Evolutionary conservation across 176 grass and related monocot species (phyloP), one percentile per base, ranked within the genome.

Genomic region (Urochloa ruziziensis): DNA sequence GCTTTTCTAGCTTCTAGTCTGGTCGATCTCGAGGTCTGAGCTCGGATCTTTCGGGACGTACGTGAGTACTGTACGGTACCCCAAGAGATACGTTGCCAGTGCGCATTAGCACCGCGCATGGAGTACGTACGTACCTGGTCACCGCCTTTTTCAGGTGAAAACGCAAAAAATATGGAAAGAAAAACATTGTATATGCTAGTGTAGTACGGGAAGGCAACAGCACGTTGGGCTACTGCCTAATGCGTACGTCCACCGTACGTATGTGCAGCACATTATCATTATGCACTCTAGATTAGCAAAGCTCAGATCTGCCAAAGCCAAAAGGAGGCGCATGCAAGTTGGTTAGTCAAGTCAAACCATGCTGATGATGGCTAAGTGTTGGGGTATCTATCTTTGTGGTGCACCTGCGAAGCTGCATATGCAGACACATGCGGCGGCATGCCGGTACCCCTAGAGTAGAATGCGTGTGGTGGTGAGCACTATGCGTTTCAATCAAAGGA

Each of bases 331-430:
- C 58, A 14, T 13, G 70, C 17, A 10, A 33, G 70, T 4, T 75
- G 48, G 63, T 54, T 7, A 48, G 80, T 77, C 80, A 88, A 78
- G 77, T 64, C 73, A 16, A n/a, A n/a, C n/a, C n/a, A n/a, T n/a
- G n/a, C n/a, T 63, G 79, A 10, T 77, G 32, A 82, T 82, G 51
- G 79, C 40, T 24, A 10, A 16, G 18, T 24, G 62, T 51, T 52
- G 79, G 56, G n/a, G 56, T 43, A 32, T 58, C 43, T 19, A 8
- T 44, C 7, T 32, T 54, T 0, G 73, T 32, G 25, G 34, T 57
- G 49, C 29, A 66, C 5, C 23, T 58, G 74, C 34, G n/a, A 24
- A 24, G 4, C 48, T 19, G 48, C 48, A 4, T 49, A 49, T 76
- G 9, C n/a, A 30, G 13, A 18, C 68, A 83, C 56, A 83, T 74